Percentiles rank a stretch among this genome's conserved stretches.
phyloP scores from a whole-genome alignment of 208 protist genomes.

The Trypanosoma boissoni region DNA sequence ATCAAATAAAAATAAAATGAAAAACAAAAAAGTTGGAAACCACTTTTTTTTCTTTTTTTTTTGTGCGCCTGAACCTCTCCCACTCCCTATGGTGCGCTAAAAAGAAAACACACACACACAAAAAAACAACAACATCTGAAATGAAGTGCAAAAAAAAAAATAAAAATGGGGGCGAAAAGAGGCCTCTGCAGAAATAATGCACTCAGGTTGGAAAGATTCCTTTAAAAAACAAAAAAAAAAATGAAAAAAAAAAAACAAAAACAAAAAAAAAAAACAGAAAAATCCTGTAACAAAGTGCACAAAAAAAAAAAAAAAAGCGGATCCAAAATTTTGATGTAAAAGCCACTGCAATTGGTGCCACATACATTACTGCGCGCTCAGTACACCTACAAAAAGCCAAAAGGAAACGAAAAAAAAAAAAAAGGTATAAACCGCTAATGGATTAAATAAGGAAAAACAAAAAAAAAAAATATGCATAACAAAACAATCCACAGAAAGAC shows the following conservation, averaged over 20 bases:
- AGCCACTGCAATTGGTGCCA: too few relatives aligned
- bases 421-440: too few relatives aligned
- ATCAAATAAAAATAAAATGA: too few relatives aligned
- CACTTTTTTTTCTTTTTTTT: too few relatives aligned
- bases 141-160: slow-evolving; percentile 1
- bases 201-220: too few relatives aligned
- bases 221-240: too few relatives aligned
- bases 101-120: neutral
- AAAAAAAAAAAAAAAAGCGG: neutral
- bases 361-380: too few relatives aligned
- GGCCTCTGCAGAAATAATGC: neutral
- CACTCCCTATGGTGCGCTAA: neutral
- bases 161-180: slow-evolving; percentile 6
- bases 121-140: neutral
- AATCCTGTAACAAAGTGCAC: neutral
- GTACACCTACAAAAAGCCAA: slow-evolving; percentile 3
- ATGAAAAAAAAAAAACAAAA: neutral
- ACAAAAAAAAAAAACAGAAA: slow-evolving; percentile 3
- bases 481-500: neutral
- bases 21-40: too few relatives aligned
- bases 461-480: slow-evolving; percentile 5
- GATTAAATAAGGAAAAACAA: slow-evolving; percentile 4
- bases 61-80: too few relatives aligned
- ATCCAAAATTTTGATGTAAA: too few relatives aligned
- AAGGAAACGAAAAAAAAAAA: slow-evolving; percentile 7